Percentiles rank a stretch among this genome's conserved stretches.
phyloP scores from a whole-genome alignment of 2,329 filamentous ascomycete genomes.

The Ceratocystis huliohia region DNA sequence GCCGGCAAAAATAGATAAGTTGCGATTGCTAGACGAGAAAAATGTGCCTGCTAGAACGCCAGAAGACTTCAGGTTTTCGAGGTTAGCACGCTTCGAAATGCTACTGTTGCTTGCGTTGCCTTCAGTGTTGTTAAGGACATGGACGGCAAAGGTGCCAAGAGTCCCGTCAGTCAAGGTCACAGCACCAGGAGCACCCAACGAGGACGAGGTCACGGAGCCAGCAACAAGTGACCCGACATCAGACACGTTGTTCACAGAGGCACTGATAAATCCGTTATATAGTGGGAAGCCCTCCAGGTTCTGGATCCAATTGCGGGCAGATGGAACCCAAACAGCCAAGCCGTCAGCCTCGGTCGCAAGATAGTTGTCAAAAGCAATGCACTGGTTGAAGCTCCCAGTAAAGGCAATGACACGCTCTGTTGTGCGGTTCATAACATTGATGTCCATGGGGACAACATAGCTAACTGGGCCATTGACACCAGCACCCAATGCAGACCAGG shows the following conservation, averaged over 20 bases:
- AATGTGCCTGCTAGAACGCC: constrained; percentile 72
- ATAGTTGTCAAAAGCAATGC: constrained; percentile 55
- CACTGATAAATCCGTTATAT: constrained; percentile 60
- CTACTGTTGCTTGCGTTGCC: constrained; percentile 28
- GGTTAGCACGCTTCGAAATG: constrained; percentile 28
- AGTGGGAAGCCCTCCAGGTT: constrained; percentile 56
- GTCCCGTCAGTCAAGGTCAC: constrained; percentile 47
- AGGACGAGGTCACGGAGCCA: constrained; percentile 67
- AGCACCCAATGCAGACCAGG: constrained; percentile 69
- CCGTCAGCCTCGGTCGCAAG: constrained; percentile 51
- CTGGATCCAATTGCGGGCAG: constrained; percentile 72
- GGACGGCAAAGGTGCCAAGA: constrained; percentile 45
- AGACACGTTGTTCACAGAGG: constrained; percentile 52
- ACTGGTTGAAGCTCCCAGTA: constrained; percentile 64
- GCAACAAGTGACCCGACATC: constrained; percentile 58
- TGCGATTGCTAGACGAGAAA: constrained; percentile 55
- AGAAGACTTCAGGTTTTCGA: constrained; percentile 25
- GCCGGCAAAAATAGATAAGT: constrained; percentile 78
- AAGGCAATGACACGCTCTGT: constrained; percentile 66
- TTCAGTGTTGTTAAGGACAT: constrained; percentile 34
- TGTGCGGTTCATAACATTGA: constrained; percentile 60
- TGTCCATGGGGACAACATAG: constrained; percentile 58
- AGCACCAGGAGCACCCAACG: constrained; percentile 59
- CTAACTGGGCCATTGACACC: constrained; percentile 72
- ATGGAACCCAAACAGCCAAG: constrained; percentile 87